Conservation (phyloP, 208 protist genomes). For the Naegleria fowleri region DNA sequence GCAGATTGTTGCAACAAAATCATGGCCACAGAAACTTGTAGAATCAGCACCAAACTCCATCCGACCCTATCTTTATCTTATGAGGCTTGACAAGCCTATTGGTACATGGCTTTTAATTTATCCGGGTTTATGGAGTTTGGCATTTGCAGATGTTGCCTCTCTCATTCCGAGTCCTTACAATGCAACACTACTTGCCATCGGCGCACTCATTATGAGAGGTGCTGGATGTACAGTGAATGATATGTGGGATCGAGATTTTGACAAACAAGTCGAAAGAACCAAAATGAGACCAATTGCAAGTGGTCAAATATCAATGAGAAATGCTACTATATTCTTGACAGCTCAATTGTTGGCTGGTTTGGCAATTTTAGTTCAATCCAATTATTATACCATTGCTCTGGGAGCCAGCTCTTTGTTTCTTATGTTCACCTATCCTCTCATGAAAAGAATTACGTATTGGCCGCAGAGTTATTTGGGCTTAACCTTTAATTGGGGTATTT, state of each 20-base stretch:
- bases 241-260: constrained; percentile 65
- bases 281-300: constrained; percentile 55
- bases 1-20: not conserved
- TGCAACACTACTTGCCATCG: constrained; percentile 32
- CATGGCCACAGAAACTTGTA: not conserved
- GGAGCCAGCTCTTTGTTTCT: constrained; percentile 51
- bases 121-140: constrained; percentile 47
- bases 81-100: constrained; percentile 51
- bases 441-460: constrained; percentile 67
- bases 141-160: not conserved
- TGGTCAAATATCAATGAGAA: constrained; percentile 34
- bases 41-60: not conserved
- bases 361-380: constrained; percentile 45
- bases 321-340: constrained; percentile 48
- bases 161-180: not conserved
- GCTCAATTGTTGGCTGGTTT: constrained; percentile 51
- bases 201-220: constrained; percentile 65
- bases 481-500: constrained; percentile 74
- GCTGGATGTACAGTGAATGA: constrained; percentile 78
- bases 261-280: constrained; percentile 62
- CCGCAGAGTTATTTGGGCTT: constrained; percentile 66
- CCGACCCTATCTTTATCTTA: constrained; percentile 37
- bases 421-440: constrained; percentile 63
- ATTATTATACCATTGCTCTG: constrained; percentile 43
- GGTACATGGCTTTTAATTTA: constrained; percentile 62